Evolutionary conservation across 805 yeast species (phyloP).

Genomic region (Teunomyces cretensis): DNA sequence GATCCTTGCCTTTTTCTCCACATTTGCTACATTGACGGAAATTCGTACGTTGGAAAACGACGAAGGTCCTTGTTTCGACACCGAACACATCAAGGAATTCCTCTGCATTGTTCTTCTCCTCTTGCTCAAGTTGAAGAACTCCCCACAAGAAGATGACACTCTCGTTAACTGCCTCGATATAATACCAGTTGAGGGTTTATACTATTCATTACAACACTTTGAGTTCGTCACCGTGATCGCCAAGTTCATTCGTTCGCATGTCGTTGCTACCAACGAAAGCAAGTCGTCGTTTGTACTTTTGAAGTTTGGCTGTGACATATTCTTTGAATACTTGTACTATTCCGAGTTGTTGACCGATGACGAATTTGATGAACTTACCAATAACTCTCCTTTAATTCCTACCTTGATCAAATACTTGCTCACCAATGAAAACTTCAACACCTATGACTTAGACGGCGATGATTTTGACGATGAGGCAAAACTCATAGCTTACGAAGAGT

Average conservation of each 20-base stretch:
- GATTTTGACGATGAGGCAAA: conserved; percentile 54
- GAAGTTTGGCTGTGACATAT: conserved; percentile 39
- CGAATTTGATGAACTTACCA: conserved; percentile 31
- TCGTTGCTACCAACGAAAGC: conserved; percentile 15
- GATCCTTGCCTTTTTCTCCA: conserved; percentile 30
- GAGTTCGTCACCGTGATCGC: conserved; percentile 49
- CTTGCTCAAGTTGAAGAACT: conserved; percentile 31
- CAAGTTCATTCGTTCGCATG: conserved; percentile 29
- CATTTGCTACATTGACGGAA: conserved; percentile 21
- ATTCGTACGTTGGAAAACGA: conserved; percentile 3
- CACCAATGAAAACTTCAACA: conserved; percentile 32
- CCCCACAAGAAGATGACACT: conserved; percentile 13
- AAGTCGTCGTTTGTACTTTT: conserved; percentile 31
- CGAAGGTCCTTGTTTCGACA: conserved; percentile 12
- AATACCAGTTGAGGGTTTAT: conserved; percentile 17
- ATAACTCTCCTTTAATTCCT: conserved; percentile 25
- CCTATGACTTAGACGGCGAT: conserved; percentile 34
- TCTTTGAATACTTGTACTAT: conserved; percentile 41
- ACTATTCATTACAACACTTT: conserved; percentile 51
- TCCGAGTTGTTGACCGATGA: conserved; percentile 32
- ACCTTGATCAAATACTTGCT: conserved; percentile 30
- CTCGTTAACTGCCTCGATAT: conserved; percentile 12
- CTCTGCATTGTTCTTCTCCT: conserved; percentile 33
- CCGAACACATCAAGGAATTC: conserved; percentile 31
- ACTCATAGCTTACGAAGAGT: conserved; percentile 55